Evolutionary conservation across 345 rosid genomes (phyloP), one percentile per base, ranked within the genome.

Genomic region (Gossypium bickii): DNA sequence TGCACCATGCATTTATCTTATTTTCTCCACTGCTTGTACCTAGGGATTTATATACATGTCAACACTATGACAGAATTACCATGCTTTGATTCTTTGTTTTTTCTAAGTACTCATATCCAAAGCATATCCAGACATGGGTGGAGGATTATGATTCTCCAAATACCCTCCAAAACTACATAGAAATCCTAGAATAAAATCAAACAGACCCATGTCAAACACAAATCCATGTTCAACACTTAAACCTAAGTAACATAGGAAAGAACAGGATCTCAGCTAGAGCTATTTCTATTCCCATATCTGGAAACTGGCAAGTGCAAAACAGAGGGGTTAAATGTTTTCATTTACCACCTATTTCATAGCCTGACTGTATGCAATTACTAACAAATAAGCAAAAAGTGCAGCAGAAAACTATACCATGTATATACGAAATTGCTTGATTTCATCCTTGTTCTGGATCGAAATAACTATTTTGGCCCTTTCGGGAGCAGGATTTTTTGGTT

Each of bases 391-490:
- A 49, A 38, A 59, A 79, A 67, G 70, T 44, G 64, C n/a, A 20
- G 17, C 67, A 60, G 9, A 47, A 12, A 56, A 58, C 76, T 49
- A 57, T 88, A 94, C 97, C 87, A 81, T 85, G 80, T 64, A 94
- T 5, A 90, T 76, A 65, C 97, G 92, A 73, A 82, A 86, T 62
- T 83, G 88, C 83, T 88, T 88, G 43, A 49, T 20, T 58, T 77
- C 98, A 58, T 84, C 88, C 84, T 89, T 88, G 80, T 84, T 93
- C 86, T 92, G 97, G 65, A 94, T 66, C 0, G 92, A 80, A 72
- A 92, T 73, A 34, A 94, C 86, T 78, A 92, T 84, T 86, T 90
- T 94, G 66, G 85, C 77, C 72, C 95, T 88, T 63, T 85, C 92
- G 78, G 67, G 10, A 2, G 72, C 48, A 78, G 79, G 78, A 74